These are phyloP conservation scores for Lasiodiplodia hormozganensis DNA, from an alignment of 2,329 filamentous ascomycete genomes.

Conservation along the genomic window DNA sequence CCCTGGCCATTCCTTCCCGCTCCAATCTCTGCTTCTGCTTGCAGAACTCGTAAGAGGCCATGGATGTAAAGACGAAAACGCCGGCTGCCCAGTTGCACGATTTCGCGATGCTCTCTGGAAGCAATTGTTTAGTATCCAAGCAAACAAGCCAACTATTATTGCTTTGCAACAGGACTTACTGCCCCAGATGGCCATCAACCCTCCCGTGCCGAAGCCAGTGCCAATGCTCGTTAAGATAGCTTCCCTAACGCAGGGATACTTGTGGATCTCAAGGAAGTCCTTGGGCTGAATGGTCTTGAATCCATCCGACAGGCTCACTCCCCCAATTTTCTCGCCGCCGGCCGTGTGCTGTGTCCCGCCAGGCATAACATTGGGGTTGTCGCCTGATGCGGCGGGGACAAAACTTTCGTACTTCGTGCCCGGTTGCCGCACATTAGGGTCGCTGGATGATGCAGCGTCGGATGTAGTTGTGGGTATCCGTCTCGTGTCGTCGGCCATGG, in stretches of 20 bases:
- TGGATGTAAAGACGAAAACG: constrained; percentile 72
- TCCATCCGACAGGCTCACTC: constrained; percentile 62
- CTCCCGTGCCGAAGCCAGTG: constrained; percentile 77
- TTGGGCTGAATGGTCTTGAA: constrained; percentile 70
- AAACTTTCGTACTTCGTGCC: constrained; percentile 19
- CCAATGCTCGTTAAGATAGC: constrained; percentile 84
- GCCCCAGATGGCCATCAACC: constrained; percentile 74
- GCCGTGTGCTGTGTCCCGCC: constrained; percentile 65
- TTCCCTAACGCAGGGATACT: constrained; percentile 83
- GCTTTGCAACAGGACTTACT: constrained; percentile 59
- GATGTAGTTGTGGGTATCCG: constrained; percentile 32
- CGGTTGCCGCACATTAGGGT: constrained; percentile 9
- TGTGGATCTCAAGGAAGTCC: constrained; percentile 76
- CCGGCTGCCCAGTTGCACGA: constrained; percentile 88
- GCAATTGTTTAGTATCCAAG: constrained; percentile 28
- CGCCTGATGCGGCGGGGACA: constrained; percentile 34
- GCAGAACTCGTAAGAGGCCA: constrained; percentile 83
- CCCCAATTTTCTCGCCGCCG: constrained; percentile 57
- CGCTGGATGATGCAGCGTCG: not conserved
- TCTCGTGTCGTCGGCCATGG: constrained; percentile 56
- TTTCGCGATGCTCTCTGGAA: constrained; percentile 66
- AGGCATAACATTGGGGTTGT: constrained; percentile 62
- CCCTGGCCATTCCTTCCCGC: constrained; percentile 81
- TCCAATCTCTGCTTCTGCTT: constrained; percentile 76
- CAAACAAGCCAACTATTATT: constrained; percentile 6